A percentile compares a stretch with the other conserved stretches of the same genome.
Conservation (phyloP, 73 alveolate species). For the Urostyla sp. region DNA sequence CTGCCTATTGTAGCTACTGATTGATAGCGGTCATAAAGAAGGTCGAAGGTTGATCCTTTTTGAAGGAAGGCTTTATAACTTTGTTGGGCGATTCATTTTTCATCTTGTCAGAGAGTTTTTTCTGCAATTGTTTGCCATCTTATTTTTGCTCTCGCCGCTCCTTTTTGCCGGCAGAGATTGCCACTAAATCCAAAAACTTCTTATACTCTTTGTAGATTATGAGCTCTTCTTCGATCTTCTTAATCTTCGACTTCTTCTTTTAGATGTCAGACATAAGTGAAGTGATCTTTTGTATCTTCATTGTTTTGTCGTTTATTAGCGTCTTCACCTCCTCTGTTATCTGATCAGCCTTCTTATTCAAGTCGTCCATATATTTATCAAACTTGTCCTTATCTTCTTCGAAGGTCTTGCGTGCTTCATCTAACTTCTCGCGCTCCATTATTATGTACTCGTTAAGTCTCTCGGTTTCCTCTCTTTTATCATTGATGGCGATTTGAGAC, state of each 20-base stretch:
- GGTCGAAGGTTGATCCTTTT: background rate
- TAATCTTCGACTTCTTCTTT: slow-evolving; percentile 16
- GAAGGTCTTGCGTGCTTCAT: slow-evolving; percentile 50
- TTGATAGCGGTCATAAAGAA: slow-evolving; percentile 1
- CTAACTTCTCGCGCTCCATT: slow-evolving; percentile 58
- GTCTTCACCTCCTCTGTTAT: background rate
- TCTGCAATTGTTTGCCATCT: background rate
- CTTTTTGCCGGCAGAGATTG: slow-evolving; percentile 52
- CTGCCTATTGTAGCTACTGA: background rate
- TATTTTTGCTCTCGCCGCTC: background rate
- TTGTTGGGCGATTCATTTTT: background rate
- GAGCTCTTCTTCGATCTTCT: slow-evolving; percentile 46
- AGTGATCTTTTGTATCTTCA: slow-evolving; percentile 10
- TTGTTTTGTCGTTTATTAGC: slow-evolving; percentile 4
- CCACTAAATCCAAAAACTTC: slow-evolving; percentile 41
- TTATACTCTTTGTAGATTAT: slow-evolving; percentile 9
- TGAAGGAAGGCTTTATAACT: background rate
- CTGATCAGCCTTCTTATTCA: slow-evolving; percentile 24
- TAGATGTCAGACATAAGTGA: background rate
- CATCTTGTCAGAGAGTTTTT: background rate
- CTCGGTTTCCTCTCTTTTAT: slow-evolving; percentile 59
- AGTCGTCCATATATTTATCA: slow-evolving; percentile 35
- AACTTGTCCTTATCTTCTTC: slow-evolving; percentile 58
- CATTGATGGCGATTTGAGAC: slow-evolving; percentile 44
- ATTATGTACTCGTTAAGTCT: slow-evolving; percentile 50